Percentiles rank a stretch among this genome's conserved stretches.
Evolutionary conservation across 192 early-diverging fungal genomes (phyloP).

Genomic region (Coemansia sp.): DNA sequence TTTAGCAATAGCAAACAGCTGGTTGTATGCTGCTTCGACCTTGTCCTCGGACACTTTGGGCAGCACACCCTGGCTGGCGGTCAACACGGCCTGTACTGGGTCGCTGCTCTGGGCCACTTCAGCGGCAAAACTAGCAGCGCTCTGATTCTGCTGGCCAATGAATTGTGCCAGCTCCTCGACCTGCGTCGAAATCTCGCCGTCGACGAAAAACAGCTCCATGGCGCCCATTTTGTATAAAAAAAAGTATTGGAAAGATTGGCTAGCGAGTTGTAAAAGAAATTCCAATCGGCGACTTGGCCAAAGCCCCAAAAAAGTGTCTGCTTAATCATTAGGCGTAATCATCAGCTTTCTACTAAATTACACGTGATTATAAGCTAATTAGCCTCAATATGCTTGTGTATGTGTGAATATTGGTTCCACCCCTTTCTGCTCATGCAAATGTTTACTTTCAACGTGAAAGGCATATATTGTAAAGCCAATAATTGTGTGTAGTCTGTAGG

Average conservation of each 20-base stretch:
- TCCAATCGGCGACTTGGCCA: too few species aligned
- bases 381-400: too few species aligned
- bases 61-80: slow-evolving; percentile 54
- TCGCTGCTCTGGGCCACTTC: slow-evolving; percentile 5
- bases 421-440: too few species aligned
- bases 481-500: too few species aligned
- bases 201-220: slow-evolving; percentile 52
- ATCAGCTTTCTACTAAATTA: too few species aligned
- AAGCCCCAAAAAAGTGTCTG: too few species aligned
- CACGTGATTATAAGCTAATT: too few species aligned
- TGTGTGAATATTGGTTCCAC: too few species aligned
- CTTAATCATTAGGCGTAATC: too few species aligned
- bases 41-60: slow-evolving; percentile 22
- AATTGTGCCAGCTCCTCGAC: slow-evolving; percentile 70
- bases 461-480: too few species aligned
- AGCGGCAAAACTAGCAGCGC: slow-evolving; percentile 13
- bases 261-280: too few species aligned
- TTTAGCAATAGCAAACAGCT: slow-evolving; percentile 38
- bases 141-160: slow-evolving; percentile 38
- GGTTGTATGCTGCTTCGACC: slow-evolving; percentile 46
- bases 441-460: too few species aligned
- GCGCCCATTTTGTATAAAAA: slow-evolving; percentile 32
- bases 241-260: background rate
- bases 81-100: slow-evolving; percentile 34
- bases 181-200: slow-evolving; percentile 52